Conservation (phyloP, 2,329 filamentous ascomycete genomes). For the Hypoxylon sp. region DNA sequence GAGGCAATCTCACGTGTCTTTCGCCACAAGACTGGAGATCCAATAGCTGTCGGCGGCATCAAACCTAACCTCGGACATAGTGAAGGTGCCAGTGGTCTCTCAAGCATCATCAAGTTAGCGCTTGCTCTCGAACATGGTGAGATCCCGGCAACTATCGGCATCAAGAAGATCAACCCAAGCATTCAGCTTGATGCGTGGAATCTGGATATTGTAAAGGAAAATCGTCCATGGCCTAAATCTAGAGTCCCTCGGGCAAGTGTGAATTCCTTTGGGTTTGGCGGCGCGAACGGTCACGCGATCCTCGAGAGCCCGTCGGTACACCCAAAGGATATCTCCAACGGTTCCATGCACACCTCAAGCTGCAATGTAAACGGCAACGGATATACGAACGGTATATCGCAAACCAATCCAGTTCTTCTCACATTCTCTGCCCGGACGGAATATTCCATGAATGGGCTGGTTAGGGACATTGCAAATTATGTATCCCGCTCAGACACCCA, state of each 20-base stretch:
- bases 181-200: neutral
- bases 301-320: neutral
- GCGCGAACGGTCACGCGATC: constrained; percentile 36
- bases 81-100: neutral
- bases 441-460: neutral
- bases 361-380: neutral
- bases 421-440: neutral
- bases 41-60: neutral
- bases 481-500: neutral
- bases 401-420: neutral
- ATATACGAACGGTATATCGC: neutral
- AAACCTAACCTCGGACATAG: neutral
- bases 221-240: neutral
- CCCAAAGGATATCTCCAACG: neutral
- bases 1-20: neutral
- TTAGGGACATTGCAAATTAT: neutral
- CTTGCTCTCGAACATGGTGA: neutral
- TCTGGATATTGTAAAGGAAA: neutral
- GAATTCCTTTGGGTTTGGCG: constrained; percentile 41
- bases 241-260: constrained; percentile 13
- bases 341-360: too few relatives aligned
- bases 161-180: neutral
- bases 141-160: neutral
- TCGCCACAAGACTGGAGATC: neutral
- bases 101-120: neutral